Evolutionary conservation across 371 early-diverging fungal genomes (phyloP).

Genomic region (Rhizopus delemar): DNA sequence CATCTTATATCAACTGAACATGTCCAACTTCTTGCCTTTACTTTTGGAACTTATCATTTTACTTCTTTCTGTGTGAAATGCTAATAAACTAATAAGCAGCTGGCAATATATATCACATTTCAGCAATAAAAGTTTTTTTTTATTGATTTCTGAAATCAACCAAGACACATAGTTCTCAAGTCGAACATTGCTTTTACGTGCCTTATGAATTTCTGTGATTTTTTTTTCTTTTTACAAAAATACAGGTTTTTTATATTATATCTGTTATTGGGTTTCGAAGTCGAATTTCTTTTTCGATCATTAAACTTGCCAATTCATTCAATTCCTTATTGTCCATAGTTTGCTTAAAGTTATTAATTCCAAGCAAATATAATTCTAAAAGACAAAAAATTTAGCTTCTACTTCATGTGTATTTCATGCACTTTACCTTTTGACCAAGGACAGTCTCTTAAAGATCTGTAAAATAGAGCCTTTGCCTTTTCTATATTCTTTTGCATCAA

Average conservation of each 20-base stretch:
- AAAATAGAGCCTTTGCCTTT: conserved; percentile 55
- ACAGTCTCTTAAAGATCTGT: conserved; percentile 64
- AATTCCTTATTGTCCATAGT: conserved; percentile 52
- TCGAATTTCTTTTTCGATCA: conserved; percentile 71
- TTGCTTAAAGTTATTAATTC: conserved; percentile 43
- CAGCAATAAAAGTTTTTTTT: too few relatives aligned
- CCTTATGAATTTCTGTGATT: too few relatives aligned
- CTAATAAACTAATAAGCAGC: too few relatives aligned
- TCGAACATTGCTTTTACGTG: not conserved
- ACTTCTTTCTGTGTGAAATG: too few relatives aligned
- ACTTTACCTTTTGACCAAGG: conserved; percentile 71
- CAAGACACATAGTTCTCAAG: too few relatives aligned
- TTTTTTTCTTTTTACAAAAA: not conserved
- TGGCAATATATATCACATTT: too few relatives aligned
- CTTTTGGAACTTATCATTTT: too few relatives aligned
- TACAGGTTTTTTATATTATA: not conserved
- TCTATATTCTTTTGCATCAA: conserved; percentile 33
- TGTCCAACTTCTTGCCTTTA: too few relatives aligned
- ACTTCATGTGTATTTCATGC: not conserved
- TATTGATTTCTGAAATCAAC: too few relatives aligned
- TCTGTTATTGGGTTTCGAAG: conserved; percentile 43
- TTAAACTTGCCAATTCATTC: conserved; percentile 53
- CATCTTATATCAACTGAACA: too few relatives aligned
- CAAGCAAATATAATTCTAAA: conserved; percentile 55
- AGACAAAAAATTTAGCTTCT: not conserved